phyloP scores from a whole-genome alignment of 2,329 filamentous ascomycete species.

The Colletotrichum camelliae region DNA sequence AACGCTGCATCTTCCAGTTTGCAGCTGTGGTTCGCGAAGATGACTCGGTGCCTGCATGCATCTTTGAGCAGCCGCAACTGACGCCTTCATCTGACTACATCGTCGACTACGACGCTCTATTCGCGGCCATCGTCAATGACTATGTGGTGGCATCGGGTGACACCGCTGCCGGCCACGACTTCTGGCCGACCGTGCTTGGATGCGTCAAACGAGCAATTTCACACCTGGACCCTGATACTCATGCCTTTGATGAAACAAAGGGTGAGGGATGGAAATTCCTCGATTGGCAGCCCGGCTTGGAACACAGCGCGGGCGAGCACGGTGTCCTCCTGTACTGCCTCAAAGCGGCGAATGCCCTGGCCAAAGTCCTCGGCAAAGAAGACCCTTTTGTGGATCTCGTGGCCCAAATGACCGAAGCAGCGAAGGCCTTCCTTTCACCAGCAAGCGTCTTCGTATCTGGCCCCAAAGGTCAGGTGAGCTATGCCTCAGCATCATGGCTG shows the following conservation, averaged over 20 bases:
- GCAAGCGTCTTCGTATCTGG: slow-evolving; percentile 30
- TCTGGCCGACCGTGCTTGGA: slow-evolving; percentile 35
- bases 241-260: slow-evolving; percentile 24
- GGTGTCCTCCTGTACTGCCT: slow-evolving; percentile 33
- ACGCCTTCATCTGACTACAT: slow-evolving; percentile 37
- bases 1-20: slow-evolving; percentile 40
- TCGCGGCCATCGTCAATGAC: slow-evolving; percentile 35
- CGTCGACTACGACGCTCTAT: slow-evolving; percentile 40
- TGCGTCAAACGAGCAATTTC: slow-evolving; percentile 30
- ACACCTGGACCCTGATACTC: slow-evolving; percentile 27
- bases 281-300: slow-evolving; percentile 33
- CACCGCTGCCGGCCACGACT: slow-evolving; percentile 26
- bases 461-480: slow-evolving; percentile 31
- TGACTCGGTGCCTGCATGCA: slow-evolving; percentile 35
- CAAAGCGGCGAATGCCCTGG: slow-evolving; percentile 32
- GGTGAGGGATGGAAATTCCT: slow-evolving; percentile 34
- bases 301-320: slow-evolving; percentile 33
- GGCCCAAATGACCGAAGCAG: slow-evolving; percentile 25
- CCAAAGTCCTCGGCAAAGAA: slow-evolving; percentile 26
- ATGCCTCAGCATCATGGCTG: slow-evolving; percentile 35
- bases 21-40: slow-evolving; percentile 36
- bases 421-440: slow-evolving; percentile 23
- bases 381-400: slow-evolving; percentile 26
- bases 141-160: slow-evolving; percentile 36
- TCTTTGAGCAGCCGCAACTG: slow-evolving; percentile 37